Base-by-base conservation (phyloP, 1,284 basidiomycete species). In the Apiotrichum sp. region DNA sequence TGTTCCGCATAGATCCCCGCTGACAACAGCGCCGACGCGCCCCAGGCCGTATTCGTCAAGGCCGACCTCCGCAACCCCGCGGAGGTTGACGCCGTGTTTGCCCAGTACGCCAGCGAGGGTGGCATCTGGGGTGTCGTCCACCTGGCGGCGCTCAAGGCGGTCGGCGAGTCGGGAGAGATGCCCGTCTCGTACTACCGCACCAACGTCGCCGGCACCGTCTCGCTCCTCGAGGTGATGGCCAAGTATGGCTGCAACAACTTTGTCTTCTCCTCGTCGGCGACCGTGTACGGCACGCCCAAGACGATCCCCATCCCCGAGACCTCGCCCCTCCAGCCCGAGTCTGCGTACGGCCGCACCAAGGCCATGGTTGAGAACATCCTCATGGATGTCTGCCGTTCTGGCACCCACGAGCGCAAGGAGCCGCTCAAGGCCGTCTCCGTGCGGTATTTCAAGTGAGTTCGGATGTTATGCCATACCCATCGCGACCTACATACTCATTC, bases 71-170 rank as follows among this genome's bases (percentile, higher is more conserved):
- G 87, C 14, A 80, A 83, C 52, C 78, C 82, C 40, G 82, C 34
- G 3, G 81, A 88, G 63, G 81, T 96, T 58, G 82, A 85, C 58
- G 77, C 78, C 14, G 83, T 96, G 13, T 96, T 97, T 66, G 83
- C 86, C 57, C 81, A 83, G 67, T 92, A 93, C 73, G 71, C 75
- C 53, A 86, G 85, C 63, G 87, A 89, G 68, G 89, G 89, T 42
- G 91, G 90, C n/a, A 91, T 98, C 66, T 97, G 91, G 88, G 95
- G 92, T 56, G 91, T 97, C 47, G 83, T 99, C 60, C 96, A 98
- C 75, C 85, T 98, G 58, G 96, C 95, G 29, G 96, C 96, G 3
- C 87, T 92, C 81, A 98, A 98, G 80, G 93, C 95, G 13, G 96
- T 98, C 33, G 96, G 96, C 51, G 96, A 99, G 77, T 93, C 89